Percentiles rank a stretch among this genome's conserved stretches.
phyloP scores from a whole-genome alignment of 2,329 filamentous ascomycete species.

The Cercospora sp. region DNA sequence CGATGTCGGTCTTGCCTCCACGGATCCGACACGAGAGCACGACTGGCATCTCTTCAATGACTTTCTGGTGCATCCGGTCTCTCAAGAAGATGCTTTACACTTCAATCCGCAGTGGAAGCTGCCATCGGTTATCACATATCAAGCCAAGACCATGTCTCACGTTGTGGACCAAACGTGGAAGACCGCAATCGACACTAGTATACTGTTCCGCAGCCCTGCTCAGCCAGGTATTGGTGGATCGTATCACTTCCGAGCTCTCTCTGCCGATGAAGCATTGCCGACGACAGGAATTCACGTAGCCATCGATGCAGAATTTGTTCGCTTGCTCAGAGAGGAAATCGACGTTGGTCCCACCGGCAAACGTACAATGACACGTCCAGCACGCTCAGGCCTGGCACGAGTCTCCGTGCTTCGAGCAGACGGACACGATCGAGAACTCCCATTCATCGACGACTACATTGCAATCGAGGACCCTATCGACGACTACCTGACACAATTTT shows the following conservation, averaged over 20 bases:
- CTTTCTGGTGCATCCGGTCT: conserved; percentile 81
- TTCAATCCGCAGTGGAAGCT: conserved; percentile 93
- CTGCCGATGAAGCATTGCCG: conserved; percentile 54
- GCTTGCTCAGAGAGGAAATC: conserved; percentile 87
- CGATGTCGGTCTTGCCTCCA: conserved; percentile 71
- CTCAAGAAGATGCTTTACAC: conserved; percentile 77
- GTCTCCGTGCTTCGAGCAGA: conserved; percentile 84
- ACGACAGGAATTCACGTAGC: conserved; percentile 69
- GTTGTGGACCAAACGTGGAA: conserved; percentile 85
- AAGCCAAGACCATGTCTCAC: conserved; percentile 78
- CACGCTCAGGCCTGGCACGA: conserved; percentile 86
- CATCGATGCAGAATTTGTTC: conserved; percentile 94
- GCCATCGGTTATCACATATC: conserved; percentile 83
- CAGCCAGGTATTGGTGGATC: conserved; percentile 38
- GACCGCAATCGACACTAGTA: conserved; percentile 74
- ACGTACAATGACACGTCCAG: conserved; percentile 86
- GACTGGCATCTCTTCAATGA: conserved; percentile 98
- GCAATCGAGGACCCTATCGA: conserved; percentile 86
- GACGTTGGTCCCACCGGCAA: conserved; percentile 94
- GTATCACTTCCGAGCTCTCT: conserved; percentile 34
- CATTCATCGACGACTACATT: conserved; percentile 98
- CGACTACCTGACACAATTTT: conserved; percentile 93
- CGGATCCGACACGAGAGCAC: conserved; percentile 57
- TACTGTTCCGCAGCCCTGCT: conserved; percentile 75
- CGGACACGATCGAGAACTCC: conserved; percentile 74